phyloP scores from a whole-genome alignment of 768 basidiomycete species.

The Tubosaeta brunneosetosa region DNA sequence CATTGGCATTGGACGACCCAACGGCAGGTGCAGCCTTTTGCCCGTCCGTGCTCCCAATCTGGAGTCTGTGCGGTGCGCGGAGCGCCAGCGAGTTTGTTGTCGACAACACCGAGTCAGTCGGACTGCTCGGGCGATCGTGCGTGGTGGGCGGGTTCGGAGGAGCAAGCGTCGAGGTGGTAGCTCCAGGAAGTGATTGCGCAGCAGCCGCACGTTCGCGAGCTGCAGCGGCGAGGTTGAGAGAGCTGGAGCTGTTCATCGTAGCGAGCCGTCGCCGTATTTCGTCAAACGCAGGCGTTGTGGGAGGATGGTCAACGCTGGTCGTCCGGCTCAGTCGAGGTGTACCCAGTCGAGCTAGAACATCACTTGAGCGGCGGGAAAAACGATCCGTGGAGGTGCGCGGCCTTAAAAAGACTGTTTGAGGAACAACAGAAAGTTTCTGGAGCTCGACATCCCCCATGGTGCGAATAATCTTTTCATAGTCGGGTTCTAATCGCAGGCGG shows the following conservation, averaged over 20 bases:
- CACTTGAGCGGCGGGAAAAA: conserved; percentile 41
- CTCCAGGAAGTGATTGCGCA: conserved; percentile 10
- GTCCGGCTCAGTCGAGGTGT: conserved; percentile 47
- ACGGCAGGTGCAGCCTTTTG: conserved; percentile 89
- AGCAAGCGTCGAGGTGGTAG: conserved; percentile 14
- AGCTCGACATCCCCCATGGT: conserved; percentile 68
- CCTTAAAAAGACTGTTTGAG: conserved; percentile 86
- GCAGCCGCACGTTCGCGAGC: conserved; percentile 41
- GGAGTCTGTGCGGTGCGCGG: conserved; percentile 55
- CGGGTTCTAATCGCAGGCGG: conserved; percentile 57
- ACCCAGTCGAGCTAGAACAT: conserved; percentile 43
- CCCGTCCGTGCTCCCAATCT: conserved; percentile 67
- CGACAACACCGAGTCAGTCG: conserved; percentile 78
- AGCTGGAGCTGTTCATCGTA: conserved; percentile 66
- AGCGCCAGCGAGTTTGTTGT: conserved; percentile 61
- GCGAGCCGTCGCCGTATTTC: conserved; percentile 74
- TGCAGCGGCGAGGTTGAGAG: conserved; percentile 44
- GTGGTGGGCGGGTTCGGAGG: conserved; percentile 15
- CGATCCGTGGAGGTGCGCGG: conserved; percentile 37
- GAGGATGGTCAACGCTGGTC: conserved; percentile 43
- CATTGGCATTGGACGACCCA: conserved; percentile 80
- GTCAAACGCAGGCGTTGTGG: conserved; percentile 60
- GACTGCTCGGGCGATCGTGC: conserved; percentile 65
- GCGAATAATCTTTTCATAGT: conserved; percentile 59
- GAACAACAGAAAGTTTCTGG: conserved; percentile 83